Conservation (phyloP, 2,329 filamentous ascomycete species). For the Ophidiomyces ophidiicola region DNA sequence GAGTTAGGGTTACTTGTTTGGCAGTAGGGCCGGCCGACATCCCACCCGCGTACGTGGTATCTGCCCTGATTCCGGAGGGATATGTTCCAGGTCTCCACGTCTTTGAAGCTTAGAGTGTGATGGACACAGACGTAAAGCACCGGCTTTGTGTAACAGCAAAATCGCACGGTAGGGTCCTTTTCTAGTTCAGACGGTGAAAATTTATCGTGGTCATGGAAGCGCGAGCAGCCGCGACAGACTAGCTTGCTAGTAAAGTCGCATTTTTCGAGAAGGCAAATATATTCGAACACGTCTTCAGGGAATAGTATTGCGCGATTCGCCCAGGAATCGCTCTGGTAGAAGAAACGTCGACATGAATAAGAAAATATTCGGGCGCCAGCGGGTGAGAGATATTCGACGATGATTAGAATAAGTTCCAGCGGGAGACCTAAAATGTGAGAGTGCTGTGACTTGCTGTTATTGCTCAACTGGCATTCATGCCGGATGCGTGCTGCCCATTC, state of each 20-base stretch:
- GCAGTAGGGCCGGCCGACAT: background rate
- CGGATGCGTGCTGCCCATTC: background rate
- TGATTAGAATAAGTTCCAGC: slow-evolving; percentile 1
- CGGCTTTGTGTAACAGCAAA: background rate
- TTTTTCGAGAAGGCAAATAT: slow-evolving; percentile 3
- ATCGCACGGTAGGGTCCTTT: background rate
- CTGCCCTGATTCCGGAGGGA: background rate
- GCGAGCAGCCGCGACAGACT: slow-evolving; percentile 1
- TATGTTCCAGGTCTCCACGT: background rate
- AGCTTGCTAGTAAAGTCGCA: background rate
- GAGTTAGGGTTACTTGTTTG: no score
- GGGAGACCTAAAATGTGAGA: slow-evolving; percentile 8
- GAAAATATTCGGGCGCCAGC: background rate
- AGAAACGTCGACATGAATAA: slow-evolving; percentile 6
- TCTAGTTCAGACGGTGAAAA: background rate
- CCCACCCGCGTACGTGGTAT: slow-evolving; percentile 2
- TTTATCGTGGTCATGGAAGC: background rate
- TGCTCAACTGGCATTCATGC: background rate
- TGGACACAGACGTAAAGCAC: background rate
- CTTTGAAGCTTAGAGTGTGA: background rate
- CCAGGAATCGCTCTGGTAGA: background rate
- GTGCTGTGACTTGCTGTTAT: background rate
- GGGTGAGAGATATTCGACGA: slow-evolving; percentile 1
- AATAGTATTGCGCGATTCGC: background rate
- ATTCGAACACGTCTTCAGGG: slow-evolving; percentile 3